A percentile compares a stretch with the other conserved stretches of the same genome.
These are phyloP conservation scores for Yamadazyma tumulicola DNA, from an alignment of 805 yeast genomes.

Conservation along the genomic window DNA sequence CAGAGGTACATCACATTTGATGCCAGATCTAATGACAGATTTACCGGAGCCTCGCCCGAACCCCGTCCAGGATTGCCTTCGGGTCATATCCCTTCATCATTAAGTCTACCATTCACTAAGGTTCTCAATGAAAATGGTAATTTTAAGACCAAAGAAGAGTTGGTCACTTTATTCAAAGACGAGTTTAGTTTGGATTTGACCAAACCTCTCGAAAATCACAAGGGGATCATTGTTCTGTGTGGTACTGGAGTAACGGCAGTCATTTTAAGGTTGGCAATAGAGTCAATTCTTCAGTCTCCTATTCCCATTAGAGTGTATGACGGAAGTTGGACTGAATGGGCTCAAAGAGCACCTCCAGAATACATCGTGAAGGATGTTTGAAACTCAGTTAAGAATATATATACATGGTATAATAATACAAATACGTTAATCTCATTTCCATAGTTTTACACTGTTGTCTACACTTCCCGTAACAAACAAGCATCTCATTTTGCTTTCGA, in stretches of 20 bases:
- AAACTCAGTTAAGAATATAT: too few relatives aligned
- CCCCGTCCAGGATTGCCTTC: constrained; percentile 85
- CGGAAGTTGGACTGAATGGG: constrained; percentile 90
- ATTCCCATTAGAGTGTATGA: constrained; percentile 51
- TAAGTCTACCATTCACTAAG: constrained; percentile 69
- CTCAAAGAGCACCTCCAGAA: constrained; percentile 61
- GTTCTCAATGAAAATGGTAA: constrained; percentile 48
- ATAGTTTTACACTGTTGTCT: constrained; percentile 52
- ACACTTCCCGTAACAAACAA: constrained; percentile 62
- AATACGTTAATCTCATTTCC: constrained; percentile 38
- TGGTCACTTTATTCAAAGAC: constrained; percentile 43
- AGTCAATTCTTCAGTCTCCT: constrained; percentile 33
- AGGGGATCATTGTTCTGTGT: constrained; percentile 83
- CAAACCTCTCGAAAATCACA: constrained; percentile 21
- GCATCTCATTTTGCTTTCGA: constrained; percentile 55
- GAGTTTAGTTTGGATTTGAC: constrained; percentile 32
- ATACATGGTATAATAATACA: constrained; percentile 2
- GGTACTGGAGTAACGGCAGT: constrained; percentile 98
- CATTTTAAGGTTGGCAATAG: constrained; percentile 68
- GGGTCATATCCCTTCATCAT: constrained; percentile 85
- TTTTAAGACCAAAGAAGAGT: constrained; percentile 46
- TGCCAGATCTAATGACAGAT: constrained; percentile 76
- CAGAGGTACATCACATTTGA: constrained; percentile 59
- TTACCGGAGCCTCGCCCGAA: constrained; percentile 78
- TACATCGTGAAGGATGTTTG: constrained; percentile 32